A percentile compares a stretch with the other conserved stretches of the same genome.
Evolutionary conservation across 1,139 yeast genomes (phyloP).

Genomic region (Sugiyamaella castrensis): DNA sequence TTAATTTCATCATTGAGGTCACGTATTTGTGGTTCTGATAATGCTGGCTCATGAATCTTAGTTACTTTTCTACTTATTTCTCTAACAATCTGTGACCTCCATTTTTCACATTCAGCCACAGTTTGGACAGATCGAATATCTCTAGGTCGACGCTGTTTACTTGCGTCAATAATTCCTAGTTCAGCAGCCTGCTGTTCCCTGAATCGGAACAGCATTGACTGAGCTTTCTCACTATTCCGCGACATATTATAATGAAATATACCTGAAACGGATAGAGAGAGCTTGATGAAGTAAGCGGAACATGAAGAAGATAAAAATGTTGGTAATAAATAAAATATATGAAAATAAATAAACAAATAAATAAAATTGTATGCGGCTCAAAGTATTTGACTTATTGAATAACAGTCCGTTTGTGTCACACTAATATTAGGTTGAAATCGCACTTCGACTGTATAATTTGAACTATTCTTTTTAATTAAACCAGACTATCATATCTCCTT

Average conservation of each 20-base stretch:
- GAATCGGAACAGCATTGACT: constrained; percentile 62
- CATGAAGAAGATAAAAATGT: too few species aligned
- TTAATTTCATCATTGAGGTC: constrained; percentile 78
- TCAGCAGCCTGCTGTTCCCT: constrained; percentile 61
- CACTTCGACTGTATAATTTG: too few species aligned
- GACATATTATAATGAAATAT: constrained; percentile 48
- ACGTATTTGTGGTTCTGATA: constrained; percentile 61
- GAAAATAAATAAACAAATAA: not conserved
- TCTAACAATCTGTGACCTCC: constrained; percentile 62
- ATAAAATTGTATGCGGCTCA: not conserved
- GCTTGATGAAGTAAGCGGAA: too few species aligned
- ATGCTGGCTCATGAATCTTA: constrained; percentile 59
- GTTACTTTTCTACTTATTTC: constrained; percentile 64
- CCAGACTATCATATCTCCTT: too few species aligned
- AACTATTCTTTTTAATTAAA: too few species aligned
- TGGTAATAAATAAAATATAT: not conserved
- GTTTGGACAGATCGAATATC: constrained; percentile 53
- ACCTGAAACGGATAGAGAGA: too few species aligned
- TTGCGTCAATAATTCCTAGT: constrained; percentile 57
- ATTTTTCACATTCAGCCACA: constrained; percentile 69
- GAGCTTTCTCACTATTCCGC: constrained; percentile 71
- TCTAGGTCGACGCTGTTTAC: constrained; percentile 51
- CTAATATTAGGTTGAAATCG: too few species aligned
- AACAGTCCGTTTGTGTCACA: too few species aligned
- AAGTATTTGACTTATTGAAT: too few species aligned